Base-by-base conservation (phyloP, 148 eudicot genomes). In the Silene uniflora region DNA sequence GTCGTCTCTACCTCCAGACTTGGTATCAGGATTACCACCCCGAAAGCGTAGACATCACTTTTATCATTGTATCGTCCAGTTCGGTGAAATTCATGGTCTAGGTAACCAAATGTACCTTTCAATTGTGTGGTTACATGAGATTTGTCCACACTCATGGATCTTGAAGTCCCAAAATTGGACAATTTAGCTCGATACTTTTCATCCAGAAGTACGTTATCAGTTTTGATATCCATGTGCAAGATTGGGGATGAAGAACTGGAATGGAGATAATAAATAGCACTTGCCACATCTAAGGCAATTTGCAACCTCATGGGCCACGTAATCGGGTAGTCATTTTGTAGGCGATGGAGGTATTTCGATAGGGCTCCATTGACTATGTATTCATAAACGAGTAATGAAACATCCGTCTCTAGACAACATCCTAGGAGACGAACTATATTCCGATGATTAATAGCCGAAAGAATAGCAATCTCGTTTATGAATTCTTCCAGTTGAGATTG, bases 81-180 rank as follows among this genome's bases (percentile, higher is more conserved):
- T 39, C 27, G 76, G 16, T 61, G 63, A 11, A 42, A 77, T 25
- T 77, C 70, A 10, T 75, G 69, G 47, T 71, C 80, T 0, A 77
- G 42, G 47, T 77, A 77, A 2, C 81, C 81, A 58, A 78, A 71
- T 19, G 76, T 78, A 5, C 81, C 81, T 64, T 77, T 63, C 16
- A 78, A 62, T 25, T 52, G 35, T 13, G 81, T 78, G 39, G 71
- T 79, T 75, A 73, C 19, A 59, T 79, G 81, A 73, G 21, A 7
- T n/a, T n/a, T n/a, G n/a, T n/a, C n/a, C n/a, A n/a, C n/a, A n/a
- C n/a, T n/a, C n/a, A n/a, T n/a, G n/a, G 76, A 72, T 35, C 72
- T 78, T 64, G 80, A 77, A 78, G 21, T 55, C 73, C 32, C 32
- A 29, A 29, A 29, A 29, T 29, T 1, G 1, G 32, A 29, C 32